Evolutionary conservation across 2,329 filamentous ascomycete species (phyloP).

Genomic region (Cladophialophora carrionii): DNA sequence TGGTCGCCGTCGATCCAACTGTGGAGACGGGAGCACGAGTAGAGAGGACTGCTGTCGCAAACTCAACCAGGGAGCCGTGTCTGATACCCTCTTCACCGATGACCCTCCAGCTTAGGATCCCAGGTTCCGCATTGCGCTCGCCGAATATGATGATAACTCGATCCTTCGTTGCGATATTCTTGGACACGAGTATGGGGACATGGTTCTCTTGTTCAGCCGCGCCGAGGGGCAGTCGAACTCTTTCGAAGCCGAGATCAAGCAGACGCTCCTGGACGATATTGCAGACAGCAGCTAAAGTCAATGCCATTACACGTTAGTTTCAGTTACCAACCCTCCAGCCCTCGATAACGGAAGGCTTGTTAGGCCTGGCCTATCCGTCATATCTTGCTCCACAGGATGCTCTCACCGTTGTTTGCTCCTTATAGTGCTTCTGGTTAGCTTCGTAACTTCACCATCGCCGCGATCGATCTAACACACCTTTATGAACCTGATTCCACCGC

Average conservation of each 20-base stretch:
- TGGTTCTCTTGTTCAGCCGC: slow-evolving; percentile 56
- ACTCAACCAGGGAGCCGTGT: slow-evolving; percentile 69
- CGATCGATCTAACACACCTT: slow-evolving; percentile 39
- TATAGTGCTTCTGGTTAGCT: neutral
- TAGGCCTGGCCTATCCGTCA: neutral
- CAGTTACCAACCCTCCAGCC: neutral
- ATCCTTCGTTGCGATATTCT: slow-evolving; percentile 58
- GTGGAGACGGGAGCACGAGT: slow-evolving; percentile 41
- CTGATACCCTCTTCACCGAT: slow-evolving; percentile 67
- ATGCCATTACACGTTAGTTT: neutral
- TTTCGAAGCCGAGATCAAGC: slow-evolving; percentile 61
- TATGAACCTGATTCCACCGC: slow-evolving; percentile 76
- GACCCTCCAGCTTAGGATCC: slow-evolving; percentile 72
- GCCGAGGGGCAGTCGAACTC: slow-evolving; percentile 64
- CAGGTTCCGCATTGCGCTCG: slow-evolving; percentile 71
- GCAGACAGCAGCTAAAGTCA: slow-evolving; percentile 62
- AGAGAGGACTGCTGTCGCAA: slow-evolving; percentile 58
- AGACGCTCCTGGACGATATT: slow-evolving; percentile 66
- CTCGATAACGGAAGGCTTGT: neutral
- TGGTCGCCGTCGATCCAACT: neutral
- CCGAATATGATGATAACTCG: slow-evolving; percentile 76
- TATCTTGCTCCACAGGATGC: neutral
- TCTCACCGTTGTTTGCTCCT: slow-evolving; percentile 71
- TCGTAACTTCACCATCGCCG: neutral
- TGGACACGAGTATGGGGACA: slow-evolving; percentile 69